Evolutionary conservation across 441 rosid species (phyloP).

Genomic region (Bocquillonia castaneifolia): DNA sequence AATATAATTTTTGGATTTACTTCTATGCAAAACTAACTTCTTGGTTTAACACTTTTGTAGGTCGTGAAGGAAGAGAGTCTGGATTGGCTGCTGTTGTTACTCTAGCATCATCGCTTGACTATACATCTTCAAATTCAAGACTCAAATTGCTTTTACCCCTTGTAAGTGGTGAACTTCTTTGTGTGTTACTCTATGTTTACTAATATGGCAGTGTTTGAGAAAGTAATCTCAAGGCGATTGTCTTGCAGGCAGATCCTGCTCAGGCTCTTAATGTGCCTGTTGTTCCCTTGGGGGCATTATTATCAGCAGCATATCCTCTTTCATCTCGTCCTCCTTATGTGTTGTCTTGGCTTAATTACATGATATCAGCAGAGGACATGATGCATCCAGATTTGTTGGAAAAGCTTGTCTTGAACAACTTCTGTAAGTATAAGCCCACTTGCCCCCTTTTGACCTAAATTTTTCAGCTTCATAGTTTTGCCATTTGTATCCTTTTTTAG

Average conservation of each 20-base stretch:
- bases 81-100: slow-evolving; percentile 70
- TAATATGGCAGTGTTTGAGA: slow-evolving; percentile 10
- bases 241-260: slow-evolving; percentile 86
- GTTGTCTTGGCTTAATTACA: slow-evolving; percentile 71
- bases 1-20: not conserved
- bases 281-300: slow-evolving; percentile 78
- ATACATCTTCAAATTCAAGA: slow-evolving; percentile 73
- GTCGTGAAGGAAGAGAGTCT: slow-evolving; percentile 65
- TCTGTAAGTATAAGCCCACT: slow-evolving; percentile 53
- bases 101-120: slow-evolving; percentile 89
- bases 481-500: not conserved
- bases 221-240: slow-evolving; percentile 24
- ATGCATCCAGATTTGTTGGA: slow-evolving; percentile 90
- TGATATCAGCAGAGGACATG: slow-evolving; percentile 93
- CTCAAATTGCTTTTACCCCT: slow-evolving; percentile 89
- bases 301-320: slow-evolving; percentile 90
- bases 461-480: not conserved
- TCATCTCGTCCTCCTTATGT: slow-evolving; percentile 72
- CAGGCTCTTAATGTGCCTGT: slow-evolving; percentile 89
- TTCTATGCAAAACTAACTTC: not conserved
- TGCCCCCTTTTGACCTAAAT: slow-evolving; percentile 8
- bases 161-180: slow-evolving; percentile 38
- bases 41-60: slow-evolving; percentile 34
- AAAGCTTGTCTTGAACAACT: slow-evolving; percentile 88
- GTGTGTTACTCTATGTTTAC: not conserved